Percentiles rank a stretch among this genome's conserved stretches.
Conservation (phyloP, 2,329 filamentous ascomycete genomes). For the Epicoccum sorghinum region DNA sequence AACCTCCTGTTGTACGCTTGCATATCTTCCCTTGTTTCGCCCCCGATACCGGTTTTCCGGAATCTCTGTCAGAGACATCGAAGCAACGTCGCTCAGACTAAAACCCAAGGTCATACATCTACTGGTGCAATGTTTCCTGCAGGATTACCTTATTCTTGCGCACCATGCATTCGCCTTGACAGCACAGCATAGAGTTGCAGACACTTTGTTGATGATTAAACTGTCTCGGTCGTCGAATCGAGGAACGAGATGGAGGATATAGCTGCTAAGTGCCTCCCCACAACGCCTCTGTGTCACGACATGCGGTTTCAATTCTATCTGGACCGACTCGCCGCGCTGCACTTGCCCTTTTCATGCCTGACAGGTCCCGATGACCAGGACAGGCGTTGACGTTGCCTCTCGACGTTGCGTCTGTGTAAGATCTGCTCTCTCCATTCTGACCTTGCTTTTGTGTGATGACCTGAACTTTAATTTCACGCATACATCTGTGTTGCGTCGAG, state of each 20-base stretch:
- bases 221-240: too few species aligned
- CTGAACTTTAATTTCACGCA: slow-evolving; percentile 1
- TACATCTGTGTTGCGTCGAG: background rate
- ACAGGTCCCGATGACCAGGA: slow-evolving; percentile 10
- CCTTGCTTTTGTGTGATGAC: too few species aligned
- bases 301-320: background rate
- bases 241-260: too few species aligned
- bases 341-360: background rate
- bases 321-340: background rate
- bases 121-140: too few species aligned
- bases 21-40: background rate
- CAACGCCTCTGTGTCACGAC: background rate
- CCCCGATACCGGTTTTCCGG: background rate
- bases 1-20: background rate
- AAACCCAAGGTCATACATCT: background rate
- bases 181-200: too few species aligned
- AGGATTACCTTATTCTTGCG: too few species aligned
- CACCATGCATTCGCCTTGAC: too few species aligned
- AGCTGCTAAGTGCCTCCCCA: background rate
- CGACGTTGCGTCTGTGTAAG: slow-evolving; percentile 5
- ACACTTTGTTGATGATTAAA: too few species aligned
- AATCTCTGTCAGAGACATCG: background rate
- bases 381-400: slow-evolving; percentile 1
- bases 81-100: background rate
- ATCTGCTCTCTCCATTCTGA: too few species aligned